Conservation (phyloP, 1,284 basidiomycete genomes). For the Neonothopanus nambi region DNA sequence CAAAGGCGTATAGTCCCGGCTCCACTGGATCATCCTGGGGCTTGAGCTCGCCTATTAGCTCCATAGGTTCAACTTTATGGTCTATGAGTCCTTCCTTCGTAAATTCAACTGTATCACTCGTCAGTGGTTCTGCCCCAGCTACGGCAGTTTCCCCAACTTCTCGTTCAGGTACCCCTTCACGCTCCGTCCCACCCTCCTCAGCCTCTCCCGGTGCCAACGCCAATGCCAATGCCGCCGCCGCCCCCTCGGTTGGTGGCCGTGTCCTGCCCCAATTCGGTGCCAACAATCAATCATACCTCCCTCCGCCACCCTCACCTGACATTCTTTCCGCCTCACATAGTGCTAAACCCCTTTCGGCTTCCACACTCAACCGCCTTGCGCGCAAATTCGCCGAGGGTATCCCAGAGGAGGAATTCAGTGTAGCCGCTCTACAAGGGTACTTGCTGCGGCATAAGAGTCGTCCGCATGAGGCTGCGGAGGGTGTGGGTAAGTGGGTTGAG, state of each 20-base stretch:
- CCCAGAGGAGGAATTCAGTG: slow-evolving; percentile 79
- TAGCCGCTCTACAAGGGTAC: slow-evolving; percentile 85
- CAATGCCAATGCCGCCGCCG: slow-evolving; percentile 19
- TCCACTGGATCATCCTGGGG: slow-evolving; percentile 6
- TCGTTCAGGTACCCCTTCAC: background rate
- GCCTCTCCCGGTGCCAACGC: background rate
- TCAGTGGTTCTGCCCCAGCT: slow-evolving; percentile 5
- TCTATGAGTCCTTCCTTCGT: slow-evolving; percentile 12
- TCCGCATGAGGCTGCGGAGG: slow-evolving; percentile 68
- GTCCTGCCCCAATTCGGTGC: slow-evolving; percentile 38
- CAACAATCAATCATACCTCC: slow-evolving; percentile 61
- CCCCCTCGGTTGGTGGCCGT: slow-evolving; percentile 4
- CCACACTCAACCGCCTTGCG: slow-evolving; percentile 62
- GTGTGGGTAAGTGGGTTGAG: slow-evolving; percentile 67
- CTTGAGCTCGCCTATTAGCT: background rate
- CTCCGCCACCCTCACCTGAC: slow-evolving; percentile 30
- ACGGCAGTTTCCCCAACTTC: background rate
- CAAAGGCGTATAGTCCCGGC: background rate
- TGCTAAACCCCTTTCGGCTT: slow-evolving; percentile 62
- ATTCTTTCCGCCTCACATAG: slow-evolving; percentile 55
- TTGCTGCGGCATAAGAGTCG: slow-evolving; percentile 78
- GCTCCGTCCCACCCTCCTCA: slow-evolving; percentile 5
- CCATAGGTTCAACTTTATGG: slow-evolving; percentile 10
- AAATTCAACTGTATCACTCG: slow-evolving; percentile 10
- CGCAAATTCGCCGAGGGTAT: slow-evolving; percentile 74